Evolutionary conservation across 805 yeast species (phyloP).

Genomic region (Yamadazyma ubonensis): DNA sequence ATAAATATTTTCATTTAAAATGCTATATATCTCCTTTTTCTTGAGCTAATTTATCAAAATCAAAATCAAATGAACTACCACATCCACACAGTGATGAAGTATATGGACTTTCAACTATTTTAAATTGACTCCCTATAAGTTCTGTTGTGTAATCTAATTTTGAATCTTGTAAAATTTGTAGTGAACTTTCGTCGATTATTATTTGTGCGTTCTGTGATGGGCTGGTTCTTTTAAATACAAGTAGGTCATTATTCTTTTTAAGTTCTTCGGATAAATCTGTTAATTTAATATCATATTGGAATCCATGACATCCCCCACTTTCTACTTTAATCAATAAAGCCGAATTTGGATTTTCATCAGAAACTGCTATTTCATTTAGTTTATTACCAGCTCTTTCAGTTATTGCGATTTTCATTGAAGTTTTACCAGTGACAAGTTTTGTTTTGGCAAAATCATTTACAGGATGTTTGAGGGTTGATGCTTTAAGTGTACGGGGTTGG

Average conservation of each 20-base stretch:
- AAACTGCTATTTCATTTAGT: conserved; percentile 48
- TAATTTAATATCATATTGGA: conserved; percentile 78
- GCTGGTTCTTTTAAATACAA: conserved; percentile 55
- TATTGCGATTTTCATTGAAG: conserved; percentile 44
- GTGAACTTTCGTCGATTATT: conserved; percentile 74
- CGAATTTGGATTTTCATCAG: conserved; percentile 56
- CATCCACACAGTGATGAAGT: conserved; percentile 56
- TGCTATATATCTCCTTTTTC: conserved; percentile 13
- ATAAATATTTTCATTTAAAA: not conserved
- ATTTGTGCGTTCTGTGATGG: conserved; percentile 59
- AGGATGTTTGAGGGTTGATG: conserved; percentile 28
- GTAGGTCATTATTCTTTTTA: conserved; percentile 32
- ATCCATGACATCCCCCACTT: conserved; percentile 98
- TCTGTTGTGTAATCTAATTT: conserved; percentile 88
- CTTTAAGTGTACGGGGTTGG: conserved; percentile 19
- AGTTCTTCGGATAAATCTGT: conserved; percentile 42
- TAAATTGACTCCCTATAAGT: conserved; percentile 91
- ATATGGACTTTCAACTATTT: conserved; percentile 86
- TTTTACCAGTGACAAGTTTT: conserved; percentile 32
- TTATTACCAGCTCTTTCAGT: conserved; percentile 51
- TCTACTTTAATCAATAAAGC: conserved; percentile 78
- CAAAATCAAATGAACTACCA: conserved; percentile 48
- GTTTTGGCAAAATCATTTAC: conserved; percentile 33
- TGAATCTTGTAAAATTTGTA: conserved; percentile 80
- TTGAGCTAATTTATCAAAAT: conserved; percentile 41